Base-by-base conservation (phyloP, 2,329 filamentous ascomycete species). In the Daldinia eschscholtzii region DNA sequence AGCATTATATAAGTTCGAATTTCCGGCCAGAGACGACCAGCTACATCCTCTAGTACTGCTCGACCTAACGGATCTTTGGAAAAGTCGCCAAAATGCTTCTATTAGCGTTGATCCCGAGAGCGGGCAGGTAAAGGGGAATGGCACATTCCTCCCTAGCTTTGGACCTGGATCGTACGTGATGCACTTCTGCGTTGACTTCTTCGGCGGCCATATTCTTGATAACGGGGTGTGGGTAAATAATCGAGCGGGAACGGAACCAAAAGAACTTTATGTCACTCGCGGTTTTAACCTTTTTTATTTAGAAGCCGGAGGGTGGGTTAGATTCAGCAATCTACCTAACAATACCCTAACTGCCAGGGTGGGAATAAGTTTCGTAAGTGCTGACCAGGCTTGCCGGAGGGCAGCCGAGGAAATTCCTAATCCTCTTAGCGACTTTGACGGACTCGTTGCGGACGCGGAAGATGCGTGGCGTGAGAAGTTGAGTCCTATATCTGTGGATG, bases 351-450 rank as follows among this genome's bases (percentile, higher is more conserved):
- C 86, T n/a, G 88, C 84, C 7, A 82, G 89, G 23, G 85, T 91
- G 57, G 90, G 89, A 0, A 79, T 91, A 7, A 91, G 89, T 67
- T 91, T 91, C 76, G 86, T 91, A 66, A 89, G 85, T 70, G 80
- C 83, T 1, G 82, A 84, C 0, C 85, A 90, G 76, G 90, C 90
- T 1, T 92, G 90, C 73, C 73, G 78, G 2, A 90, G 88, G 72
- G 89, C 88, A 0, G 86, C 90, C 75, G 81, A 76, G 1, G 90
- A 92, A 72, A 88, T 91, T 10, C 86, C 89, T 0, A 76, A 84
- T 1, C 89, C 86, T 79, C 85, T 57, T 81, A 86, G 75, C 26
- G 86, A 89, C 69, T 92, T 92, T 68, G 82, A 87, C 37, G 78
- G 76, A 10, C 83, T 87, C 0, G 83, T 85, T 3, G 69, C 74